These are phyloP conservation scores for Lactarius hatsudake DNA, from an alignment of 768 basidiomycete genomes.

Conservation along the genomic window DNA sequence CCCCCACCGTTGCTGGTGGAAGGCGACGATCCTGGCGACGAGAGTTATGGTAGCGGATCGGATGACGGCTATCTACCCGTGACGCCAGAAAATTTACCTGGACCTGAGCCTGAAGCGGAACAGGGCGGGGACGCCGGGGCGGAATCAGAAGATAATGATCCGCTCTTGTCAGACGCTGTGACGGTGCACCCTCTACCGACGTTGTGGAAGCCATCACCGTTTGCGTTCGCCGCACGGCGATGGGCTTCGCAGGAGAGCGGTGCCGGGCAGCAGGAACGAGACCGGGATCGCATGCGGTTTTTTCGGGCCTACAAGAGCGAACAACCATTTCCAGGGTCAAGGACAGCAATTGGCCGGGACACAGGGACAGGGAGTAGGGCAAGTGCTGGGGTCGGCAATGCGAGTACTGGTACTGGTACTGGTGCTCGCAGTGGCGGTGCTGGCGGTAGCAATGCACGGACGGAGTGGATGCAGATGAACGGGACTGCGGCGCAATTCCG, in stretches of 20 bases:
- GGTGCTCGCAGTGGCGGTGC: constrained; percentile 9
- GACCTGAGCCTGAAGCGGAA: constrained; percentile 6
- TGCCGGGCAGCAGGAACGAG: constrained; percentile 7
- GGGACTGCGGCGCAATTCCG: constrained; percentile 11
- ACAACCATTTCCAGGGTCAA: background rate
- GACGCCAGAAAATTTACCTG: constrained; percentile 26
- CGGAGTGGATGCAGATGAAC: constrained; percentile 21
- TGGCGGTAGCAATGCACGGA: constrained; percentile 5
- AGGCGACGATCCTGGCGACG: constrained; percentile 3
- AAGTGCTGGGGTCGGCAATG: constrained; percentile 6
- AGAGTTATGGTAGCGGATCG: constrained; percentile 21
- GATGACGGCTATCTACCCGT: constrained; percentile 30
- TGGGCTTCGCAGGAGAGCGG: constrained; percentile 20
- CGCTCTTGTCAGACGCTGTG: constrained; percentile 16
- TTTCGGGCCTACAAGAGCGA: constrained; percentile 8
- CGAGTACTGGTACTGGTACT: constrained; percentile 6
- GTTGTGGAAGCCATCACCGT: constrained; percentile 27
- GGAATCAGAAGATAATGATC: constrained; percentile 25
- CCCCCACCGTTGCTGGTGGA: constrained; percentile 3
- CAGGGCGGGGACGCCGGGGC: constrained; percentile 14
- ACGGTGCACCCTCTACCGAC: constrained; percentile 9
- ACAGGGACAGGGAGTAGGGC: constrained; percentile 1
- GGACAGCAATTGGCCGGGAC: background rate
- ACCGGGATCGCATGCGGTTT: constrained; percentile 12
- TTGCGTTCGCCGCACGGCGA: constrained; percentile 25